These are phyloP conservation scores for Boletus rex-veris DNA, from an alignment of 768 basidiomycete genomes.

Conservation along the genomic window DNA sequence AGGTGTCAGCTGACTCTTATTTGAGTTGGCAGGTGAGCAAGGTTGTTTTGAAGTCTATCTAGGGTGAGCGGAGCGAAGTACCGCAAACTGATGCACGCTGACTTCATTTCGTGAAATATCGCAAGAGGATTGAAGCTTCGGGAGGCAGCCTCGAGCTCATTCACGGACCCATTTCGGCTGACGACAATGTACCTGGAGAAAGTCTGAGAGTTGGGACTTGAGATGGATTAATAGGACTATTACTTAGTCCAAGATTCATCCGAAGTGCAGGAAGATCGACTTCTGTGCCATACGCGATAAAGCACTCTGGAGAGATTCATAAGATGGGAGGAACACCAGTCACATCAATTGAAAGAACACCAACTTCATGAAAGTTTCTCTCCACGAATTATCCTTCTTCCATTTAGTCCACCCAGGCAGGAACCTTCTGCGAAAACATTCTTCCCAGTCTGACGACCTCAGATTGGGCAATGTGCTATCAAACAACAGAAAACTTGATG, in stretches of 20 bases:
- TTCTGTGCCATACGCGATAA: conserved; percentile 66
- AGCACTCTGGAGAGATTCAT: conserved; percentile 44
- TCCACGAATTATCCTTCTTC: conserved; percentile 64
- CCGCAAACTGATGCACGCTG: conserved; percentile 15
- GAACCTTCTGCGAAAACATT: conserved; percentile 67
- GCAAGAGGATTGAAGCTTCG: conserved; percentile 62
- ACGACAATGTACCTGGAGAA: conserved; percentile 62
- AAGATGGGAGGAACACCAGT: background rate
- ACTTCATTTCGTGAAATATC: conserved; percentile 81
- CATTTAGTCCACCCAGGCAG: conserved; percentile 73
- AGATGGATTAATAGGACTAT: conserved; percentile 16
- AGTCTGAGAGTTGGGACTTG: background rate
- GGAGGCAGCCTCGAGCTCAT: conserved; percentile 64
- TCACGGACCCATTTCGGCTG: conserved; percentile 73
- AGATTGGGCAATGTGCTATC: conserved; percentile 69
- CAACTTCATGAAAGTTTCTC: conserved; percentile 62
- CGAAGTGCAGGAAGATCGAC: conserved; percentile 62
- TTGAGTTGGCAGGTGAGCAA: conserved; percentile 63
- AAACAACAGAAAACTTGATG: conserved; percentile 60
- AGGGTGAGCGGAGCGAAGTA: conserved; percentile 1
- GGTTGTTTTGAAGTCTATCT: conserved; percentile 62
- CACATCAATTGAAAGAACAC: conserved; percentile 21
- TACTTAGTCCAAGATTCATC: conserved; percentile 86
- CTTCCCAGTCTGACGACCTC: conserved; percentile 66
- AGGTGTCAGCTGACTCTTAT: conserved; percentile 48